phyloP scores from a whole-genome alignment of 768 basidiomycete genomes.

The Leccinum subgranulosum region DNA sequence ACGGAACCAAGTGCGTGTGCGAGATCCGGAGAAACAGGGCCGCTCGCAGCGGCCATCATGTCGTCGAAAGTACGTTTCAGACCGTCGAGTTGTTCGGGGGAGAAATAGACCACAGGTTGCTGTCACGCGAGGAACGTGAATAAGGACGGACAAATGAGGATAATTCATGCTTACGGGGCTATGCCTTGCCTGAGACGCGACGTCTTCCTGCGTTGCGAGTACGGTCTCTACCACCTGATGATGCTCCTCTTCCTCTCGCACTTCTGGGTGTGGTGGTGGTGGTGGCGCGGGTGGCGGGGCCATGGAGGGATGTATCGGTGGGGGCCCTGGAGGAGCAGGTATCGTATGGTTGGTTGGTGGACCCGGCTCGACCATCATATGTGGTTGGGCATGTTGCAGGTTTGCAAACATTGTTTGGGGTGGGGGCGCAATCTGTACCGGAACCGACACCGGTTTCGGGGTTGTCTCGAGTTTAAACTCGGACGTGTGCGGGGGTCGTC shows the following conservation, averaged over 20 bases:
- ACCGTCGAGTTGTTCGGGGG: constrained; percentile 30
- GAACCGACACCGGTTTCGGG: constrained; percentile 21
- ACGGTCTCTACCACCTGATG: constrained; percentile 9
- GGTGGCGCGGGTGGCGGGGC: constrained; percentile 1
- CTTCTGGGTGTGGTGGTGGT: constrained; percentile 5
- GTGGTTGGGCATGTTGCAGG: constrained; percentile 18
- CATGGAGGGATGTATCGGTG: constrained; percentile 8
- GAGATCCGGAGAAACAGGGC: constrained; percentile 29
- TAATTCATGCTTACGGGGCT: constrained; percentile 13
- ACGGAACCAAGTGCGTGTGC: constrained; percentile 32
- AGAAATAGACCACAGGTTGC: constrained; percentile 29
- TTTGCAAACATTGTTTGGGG: constrained; percentile 24
- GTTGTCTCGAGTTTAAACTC: constrained; percentile 32
- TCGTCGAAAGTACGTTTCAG: constrained; percentile 31
- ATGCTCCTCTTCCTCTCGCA: constrained; percentile 17
- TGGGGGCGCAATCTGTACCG: constrained; percentile 7
- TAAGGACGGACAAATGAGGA: neutral
- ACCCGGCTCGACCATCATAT: constrained; percentile 19
- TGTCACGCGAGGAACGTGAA: neutral
- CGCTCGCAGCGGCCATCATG: constrained; percentile 30
- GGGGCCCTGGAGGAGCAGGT: constrained; percentile 5
- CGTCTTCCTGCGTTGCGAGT: constrained; percentile 16
- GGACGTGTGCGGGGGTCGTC: constrained; percentile 31
- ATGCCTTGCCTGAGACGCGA: constrained; percentile 11
- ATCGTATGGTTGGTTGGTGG: constrained; percentile 12